Base-by-base conservation (phyloP, 768 basidiomycete species). In the Xanthoconium stramineum region DNA sequence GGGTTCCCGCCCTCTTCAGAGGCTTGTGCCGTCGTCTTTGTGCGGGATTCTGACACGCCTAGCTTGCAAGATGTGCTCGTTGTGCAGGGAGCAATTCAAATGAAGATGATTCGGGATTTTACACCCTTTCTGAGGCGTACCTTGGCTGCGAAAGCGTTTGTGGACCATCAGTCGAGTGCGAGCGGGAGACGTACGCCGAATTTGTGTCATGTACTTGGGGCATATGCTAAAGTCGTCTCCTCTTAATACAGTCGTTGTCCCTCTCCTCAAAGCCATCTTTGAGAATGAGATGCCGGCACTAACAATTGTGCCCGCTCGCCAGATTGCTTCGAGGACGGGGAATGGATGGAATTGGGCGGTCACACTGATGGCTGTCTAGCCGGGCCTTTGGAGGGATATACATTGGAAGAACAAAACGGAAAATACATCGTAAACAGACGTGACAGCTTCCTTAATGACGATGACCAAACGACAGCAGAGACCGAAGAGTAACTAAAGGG, bases 21-120 rank as follows among this genome's bases (percentile, higher is more conserved):
- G 33, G 75, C 73, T 6, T 80, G 75, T 54, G 70, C 75, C 6
- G 62, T 82, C 38, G 57, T 85, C 50, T 84, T 76, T 58, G 61
- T 76, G 32, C 78, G 74, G 54, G 70, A 70, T 43, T 57, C 52
- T 17, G 50, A n/a, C 39, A n/a, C 20, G 14, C n/a, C 48, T 47
- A 19, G 2, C 46, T 5, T 24, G 28, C 61, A 10, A 51, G 53
- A 65, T 33, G 37, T 33, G 20, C 48, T 60, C 28, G 17, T 65
- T 20, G 47, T 47, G n/a, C 63, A 56, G 12, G 53, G 47, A 40
- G 60, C 48, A 30, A 28, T 11, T 17, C 58, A 48, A 29, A 46
- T 71, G 43, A 69, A 48, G 37, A 40, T 53, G 8, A 43, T 59
- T 19, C 57, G 36, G 6, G 50, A 49, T 3, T 60, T 69, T 35